Evolutionary conservation across 768 basidiomycete genomes (phyloP).

Genomic region (Gloeophyllum trabeum): DNA sequence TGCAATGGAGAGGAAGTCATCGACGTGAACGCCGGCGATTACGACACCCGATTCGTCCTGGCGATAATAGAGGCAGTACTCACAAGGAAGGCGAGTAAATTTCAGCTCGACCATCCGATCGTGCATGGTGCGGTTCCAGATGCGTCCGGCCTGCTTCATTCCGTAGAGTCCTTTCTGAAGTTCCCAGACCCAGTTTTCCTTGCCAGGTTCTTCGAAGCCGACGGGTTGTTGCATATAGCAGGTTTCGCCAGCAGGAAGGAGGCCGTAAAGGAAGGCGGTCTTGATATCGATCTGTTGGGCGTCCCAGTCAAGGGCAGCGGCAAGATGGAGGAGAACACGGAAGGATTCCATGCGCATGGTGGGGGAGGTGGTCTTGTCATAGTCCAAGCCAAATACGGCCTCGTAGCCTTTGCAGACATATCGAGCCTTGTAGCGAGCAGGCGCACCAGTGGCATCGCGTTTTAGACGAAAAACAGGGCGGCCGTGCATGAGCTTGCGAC

Average conservation of each 20-base stretch:
- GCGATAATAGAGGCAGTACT: constrained; percentile 2
- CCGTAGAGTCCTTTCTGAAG: neutral
- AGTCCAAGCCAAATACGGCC: neutral
- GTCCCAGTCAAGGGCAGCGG: neutral
- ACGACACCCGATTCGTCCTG: neutral
- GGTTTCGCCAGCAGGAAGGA: neutral
- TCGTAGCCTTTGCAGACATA: neutral
- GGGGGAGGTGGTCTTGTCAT: neutral
- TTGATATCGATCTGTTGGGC: neutral
- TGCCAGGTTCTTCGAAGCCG: neutral
- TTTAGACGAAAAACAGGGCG: no score
- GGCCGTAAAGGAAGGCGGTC: neutral
- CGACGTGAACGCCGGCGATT: constrained; percentile 4
- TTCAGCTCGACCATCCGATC: neutral
- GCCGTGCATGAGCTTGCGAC: no score
- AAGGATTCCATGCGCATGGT: neutral
- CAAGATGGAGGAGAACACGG: neutral
- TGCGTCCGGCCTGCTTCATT: constrained; percentile 6
- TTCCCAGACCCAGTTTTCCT: neutral
- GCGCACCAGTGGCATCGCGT: no score
- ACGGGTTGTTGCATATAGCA: neutral
- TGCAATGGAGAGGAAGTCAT: constrained; percentile 1
- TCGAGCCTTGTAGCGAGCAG: no score
- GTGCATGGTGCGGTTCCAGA: constrained; percentile 2
- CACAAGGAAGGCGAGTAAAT: neutral